Conservation (phyloP, 2,329 filamentous ascomycete genomes). For the Monilinia laxa region DNA sequence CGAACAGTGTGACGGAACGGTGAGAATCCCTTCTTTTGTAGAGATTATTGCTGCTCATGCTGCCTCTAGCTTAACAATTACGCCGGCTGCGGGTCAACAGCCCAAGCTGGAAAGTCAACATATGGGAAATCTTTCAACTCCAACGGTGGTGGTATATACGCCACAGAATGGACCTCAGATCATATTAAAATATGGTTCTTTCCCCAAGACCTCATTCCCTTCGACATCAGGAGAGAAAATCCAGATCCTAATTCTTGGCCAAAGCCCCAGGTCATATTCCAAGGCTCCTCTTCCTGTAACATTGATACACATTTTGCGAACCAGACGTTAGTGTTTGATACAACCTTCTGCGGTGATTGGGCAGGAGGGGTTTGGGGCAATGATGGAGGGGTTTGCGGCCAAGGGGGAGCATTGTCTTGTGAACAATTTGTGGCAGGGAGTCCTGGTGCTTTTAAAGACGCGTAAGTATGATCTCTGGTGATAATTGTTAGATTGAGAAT, state of each 20-base stretch:
- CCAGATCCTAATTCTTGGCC: slow-evolving; percentile 69
- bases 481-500: background rate
- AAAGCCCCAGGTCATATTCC: slow-evolving; percentile 58
- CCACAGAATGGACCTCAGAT: slow-evolving; percentile 64
- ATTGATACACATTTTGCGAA: slow-evolving; percentile 68
- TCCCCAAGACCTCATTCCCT: slow-evolving; percentile 67
- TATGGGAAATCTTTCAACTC: slow-evolving; percentile 67
- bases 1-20: slow-evolving; percentile 14
- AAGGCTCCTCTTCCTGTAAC: slow-evolving; percentile 59
- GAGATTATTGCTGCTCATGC: background rate
- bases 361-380: slow-evolving; percentile 57
- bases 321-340: slow-evolving; percentile 77
- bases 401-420: slow-evolving; percentile 54
- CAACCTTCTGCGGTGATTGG: slow-evolving; percentile 84
- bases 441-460: slow-evolving; percentile 66
- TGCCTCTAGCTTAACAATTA: background rate
- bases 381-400: slow-evolving; percentile 52
- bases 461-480: slow-evolving; percentile 48
- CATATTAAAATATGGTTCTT: slow-evolving; percentile 65
- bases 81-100: slow-evolving; percentile 30
- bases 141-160: slow-evolving; percentile 64
- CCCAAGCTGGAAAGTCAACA: slow-evolving; percentile 25
- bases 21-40: background rate
- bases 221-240: slow-evolving; percentile 56
- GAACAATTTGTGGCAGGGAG: slow-evolving; percentile 69